Evolutionary conservation across 169 alveolate genomes (phyloP), one percentile per base, ranked within the genome.

Genomic region (Condylostoma magnum): DNA sequence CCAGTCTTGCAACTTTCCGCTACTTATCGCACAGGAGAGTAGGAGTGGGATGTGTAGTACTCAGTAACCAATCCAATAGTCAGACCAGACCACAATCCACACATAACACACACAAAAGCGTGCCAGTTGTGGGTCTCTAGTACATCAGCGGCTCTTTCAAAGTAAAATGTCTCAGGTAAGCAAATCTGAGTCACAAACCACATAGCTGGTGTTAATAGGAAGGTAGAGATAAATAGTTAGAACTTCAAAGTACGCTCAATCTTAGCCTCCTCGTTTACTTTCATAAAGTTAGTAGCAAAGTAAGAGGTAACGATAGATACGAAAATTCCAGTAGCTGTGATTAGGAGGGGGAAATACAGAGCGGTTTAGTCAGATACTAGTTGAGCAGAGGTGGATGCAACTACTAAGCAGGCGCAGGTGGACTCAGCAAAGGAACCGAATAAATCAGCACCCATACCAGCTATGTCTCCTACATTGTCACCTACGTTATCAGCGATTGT

Each of bases 391-490:
- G 92, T 80, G 2, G 95, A 91, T 8, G 97, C 95, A 15, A 92
- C 85, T 46, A 94, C 96, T 57, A 96, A 74, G 43, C 96, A 96
- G 37, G 98, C 98, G 57, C 97, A 93, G 50, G 94, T 91, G 25
- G 96, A 70, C 82, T 92, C 98, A 8, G 99, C 96, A 37, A 94
- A 77, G 44, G 98, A 93, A 8, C 97, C 98, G 72, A 93, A 94
- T 38, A 96, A 82, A 82, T 96, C 99, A 15, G 98, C 94, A 20
- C 97, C 97, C 97, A 93, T 91, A 38, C 98, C 98, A n/a, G 97
- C 98, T 50, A 92, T 86, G 71, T 95, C 97, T 33, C 98, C 96
- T 20, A 94, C 98, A 78, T 94, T 94, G 80, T 94, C 98, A 25
- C 98, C 98, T 30, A 95, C 98, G 79, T 91, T 94, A 85, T 94